Base-by-base conservation (phyloP, 768 basidiomycete genomes). In the Hericium erinaceus region DNA sequence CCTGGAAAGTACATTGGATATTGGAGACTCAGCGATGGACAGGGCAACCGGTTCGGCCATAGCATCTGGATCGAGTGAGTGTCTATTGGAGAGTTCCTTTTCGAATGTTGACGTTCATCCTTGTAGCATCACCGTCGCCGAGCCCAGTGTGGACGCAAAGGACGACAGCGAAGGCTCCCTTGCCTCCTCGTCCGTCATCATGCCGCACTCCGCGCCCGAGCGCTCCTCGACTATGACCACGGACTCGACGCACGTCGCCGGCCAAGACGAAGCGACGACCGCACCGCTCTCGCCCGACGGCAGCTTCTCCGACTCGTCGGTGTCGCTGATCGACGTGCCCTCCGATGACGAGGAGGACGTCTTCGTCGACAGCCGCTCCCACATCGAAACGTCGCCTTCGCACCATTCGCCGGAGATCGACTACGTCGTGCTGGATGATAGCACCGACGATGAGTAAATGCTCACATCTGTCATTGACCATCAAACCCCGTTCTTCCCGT, bases 1-100 rank as follows among this genome's bases (percentile, higher is more conserved):
- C 77, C 87, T 2, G 89, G 89, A 11, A 77, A 80, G 55, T 91
- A 90, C 70, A 79, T 85, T 56, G 80, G 86, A 53, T 90, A 88
- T 64, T 93, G 89, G 88, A 76, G 83, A 46, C 67, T 93, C 57
- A 80, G 71, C 58, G 82, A 88, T 63, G 79, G 76, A 5, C 64
- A 74, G 16, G 81, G 80, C 1, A 75, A 75, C 44, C 66, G 81
- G 48, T 93, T 93, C 64, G 90, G 88, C 24, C 74, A 84, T 38
- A 84, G 79, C 57, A 75, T 92, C 18, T 91, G 89, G 88, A 80
- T 88, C 24, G 87, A 90, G 89, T 89, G 58, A 69, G 86, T 74
- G 13, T 2, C 58, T 24, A 46, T 56, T 20, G n/a, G 41, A n/a
- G n/a, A 44, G n/a, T 44, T n/a, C 4, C 2, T 33, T 33, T 33